Conservation (phyloP, 148 eudicot species). For the Rhododendron mucronatum region DNA sequence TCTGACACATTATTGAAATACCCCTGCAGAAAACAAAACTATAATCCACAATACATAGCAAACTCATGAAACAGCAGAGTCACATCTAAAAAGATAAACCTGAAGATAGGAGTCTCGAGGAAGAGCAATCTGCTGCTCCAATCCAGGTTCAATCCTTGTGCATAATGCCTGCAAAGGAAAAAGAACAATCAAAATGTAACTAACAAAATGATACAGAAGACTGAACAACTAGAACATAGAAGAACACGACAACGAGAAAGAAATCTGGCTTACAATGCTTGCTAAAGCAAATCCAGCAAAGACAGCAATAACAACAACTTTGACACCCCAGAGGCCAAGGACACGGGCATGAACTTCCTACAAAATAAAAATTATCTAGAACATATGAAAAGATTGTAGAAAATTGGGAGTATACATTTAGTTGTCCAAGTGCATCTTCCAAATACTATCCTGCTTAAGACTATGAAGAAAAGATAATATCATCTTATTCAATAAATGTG, state of each 20-base stretch:
- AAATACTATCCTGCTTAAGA: background rate
- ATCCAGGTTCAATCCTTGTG: slow-evolving; percentile 94
- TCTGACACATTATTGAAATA: slow-evolving; percentile 55
- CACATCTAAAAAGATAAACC: slow-evolving; percentile 33
- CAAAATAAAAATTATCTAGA: slow-evolving; percentile 1
- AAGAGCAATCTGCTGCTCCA: slow-evolving; percentile 97
- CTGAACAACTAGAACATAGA: background rate
- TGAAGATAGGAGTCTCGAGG: slow-evolving; percentile 98
- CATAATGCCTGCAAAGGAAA: slow-evolving; percentile 66
- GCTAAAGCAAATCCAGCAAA: slow-evolving; percentile 77
- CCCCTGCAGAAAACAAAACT: slow-evolving; percentile 36
- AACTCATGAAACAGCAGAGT: slow-evolving; percentile 1
- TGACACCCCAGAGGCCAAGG: slow-evolving; percentile 76
- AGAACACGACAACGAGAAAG: background rate
- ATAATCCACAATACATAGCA: background rate
- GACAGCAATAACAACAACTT: slow-evolving; percentile 59
- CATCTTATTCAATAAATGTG: background rate
- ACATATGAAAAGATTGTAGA: background rate
- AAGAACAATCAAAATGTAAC: background rate
- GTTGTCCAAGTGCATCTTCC: background rate
- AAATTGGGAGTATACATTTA: background rate
- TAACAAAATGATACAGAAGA: background rate
- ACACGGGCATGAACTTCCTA: slow-evolving; percentile 93
- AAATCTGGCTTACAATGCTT: slow-evolving; percentile 69
- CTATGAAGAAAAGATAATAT: background rate